These are phyloP conservation scores for Chaetomium cochliodes DNA, from an alignment of 495 filamentous ascomycete species.

Conservation along the genomic window DNA sequence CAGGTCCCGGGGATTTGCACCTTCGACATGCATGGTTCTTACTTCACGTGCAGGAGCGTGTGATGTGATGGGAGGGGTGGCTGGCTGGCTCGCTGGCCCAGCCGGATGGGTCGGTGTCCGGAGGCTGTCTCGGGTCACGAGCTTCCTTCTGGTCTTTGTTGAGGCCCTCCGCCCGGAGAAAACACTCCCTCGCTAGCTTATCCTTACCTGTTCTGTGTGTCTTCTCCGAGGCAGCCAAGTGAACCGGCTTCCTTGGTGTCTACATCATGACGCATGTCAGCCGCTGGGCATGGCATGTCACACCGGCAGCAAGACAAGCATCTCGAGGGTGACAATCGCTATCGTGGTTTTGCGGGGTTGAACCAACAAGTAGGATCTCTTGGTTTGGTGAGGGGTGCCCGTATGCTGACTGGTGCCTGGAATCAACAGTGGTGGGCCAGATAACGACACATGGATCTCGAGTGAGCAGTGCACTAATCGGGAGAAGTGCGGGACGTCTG, in stretches of 20 bases:
- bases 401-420: conserved; percentile 9
- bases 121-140: background rate
- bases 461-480: background rate
- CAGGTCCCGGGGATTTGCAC: conserved; percentile 7
- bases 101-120: background rate
- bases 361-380: background rate
- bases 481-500: background rate
- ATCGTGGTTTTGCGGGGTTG: conserved; percentile 7
- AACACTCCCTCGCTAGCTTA: background rate
- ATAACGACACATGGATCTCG: background rate
- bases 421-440: background rate
- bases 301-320: background rate
- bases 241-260: background rate
- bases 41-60: conserved; percentile 16
- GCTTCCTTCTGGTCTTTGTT: background rate
- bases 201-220: conserved; percentile 1
- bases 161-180: background rate
- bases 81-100: background rate
- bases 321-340: background rate
- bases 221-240: background rate
- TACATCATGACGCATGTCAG: conserved; percentile 1
- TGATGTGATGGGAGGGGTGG: conserved; percentile 10
- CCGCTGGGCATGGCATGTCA: background rate
- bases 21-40: conserved; percentile 15
- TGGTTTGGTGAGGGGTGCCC: background rate